phyloP scores from a whole-genome alignment of 2,329 filamentous ascomycete species.

The Microthyrium microscopicum region DNA sequence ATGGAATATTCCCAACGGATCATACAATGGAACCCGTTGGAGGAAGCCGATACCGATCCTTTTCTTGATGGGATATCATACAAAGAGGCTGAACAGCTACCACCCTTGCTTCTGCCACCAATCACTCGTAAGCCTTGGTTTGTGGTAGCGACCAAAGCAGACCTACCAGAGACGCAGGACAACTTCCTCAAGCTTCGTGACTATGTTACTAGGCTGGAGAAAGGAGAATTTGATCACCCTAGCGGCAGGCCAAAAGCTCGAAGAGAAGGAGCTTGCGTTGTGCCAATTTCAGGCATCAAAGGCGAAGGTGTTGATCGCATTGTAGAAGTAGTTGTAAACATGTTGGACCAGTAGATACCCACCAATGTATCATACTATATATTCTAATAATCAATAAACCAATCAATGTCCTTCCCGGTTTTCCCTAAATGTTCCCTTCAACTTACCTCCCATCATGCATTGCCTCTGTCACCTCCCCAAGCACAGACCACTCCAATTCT shows the following conservation, averaged over 20 bases:
- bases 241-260: slow-evolving; percentile 49
- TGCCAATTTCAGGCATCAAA: slow-evolving; percentile 81
- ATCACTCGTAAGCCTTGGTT: slow-evolving; percentile 96
- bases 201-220: slow-evolving; percentile 53
- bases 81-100: slow-evolving; percentile 16
- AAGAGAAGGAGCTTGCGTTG: slow-evolving; percentile 39
- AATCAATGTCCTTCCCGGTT: too few relatives aligned
- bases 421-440: too few relatives aligned
- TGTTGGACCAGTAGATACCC: slow-evolving; percentile 48
- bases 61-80: background rate
- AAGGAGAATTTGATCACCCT: slow-evolving; percentile 51
- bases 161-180: slow-evolving; percentile 59
- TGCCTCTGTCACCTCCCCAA: too few relatives aligned
- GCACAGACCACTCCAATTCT: too few relatives aligned
- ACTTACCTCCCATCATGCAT: too few relatives aligned
- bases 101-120: slow-evolving; percentile 39
- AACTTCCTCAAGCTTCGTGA: slow-evolving; percentile 55
- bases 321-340: slow-evolving; percentile 52
- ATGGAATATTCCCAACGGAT: slow-evolving; percentile 39
- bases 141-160: slow-evolving; percentile 85
- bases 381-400: too few relatives aligned
- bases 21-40: slow-evolving; percentile 5
- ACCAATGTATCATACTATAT: too few relatives aligned
- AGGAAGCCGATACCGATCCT: too few relatives aligned
- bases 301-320: slow-evolving; percentile 67